These are phyloP conservation scores for Aspergillus spinulosporus DNA, from an alignment of 2,329 filamentous ascomycete species.

Conservation along the genomic window DNA sequence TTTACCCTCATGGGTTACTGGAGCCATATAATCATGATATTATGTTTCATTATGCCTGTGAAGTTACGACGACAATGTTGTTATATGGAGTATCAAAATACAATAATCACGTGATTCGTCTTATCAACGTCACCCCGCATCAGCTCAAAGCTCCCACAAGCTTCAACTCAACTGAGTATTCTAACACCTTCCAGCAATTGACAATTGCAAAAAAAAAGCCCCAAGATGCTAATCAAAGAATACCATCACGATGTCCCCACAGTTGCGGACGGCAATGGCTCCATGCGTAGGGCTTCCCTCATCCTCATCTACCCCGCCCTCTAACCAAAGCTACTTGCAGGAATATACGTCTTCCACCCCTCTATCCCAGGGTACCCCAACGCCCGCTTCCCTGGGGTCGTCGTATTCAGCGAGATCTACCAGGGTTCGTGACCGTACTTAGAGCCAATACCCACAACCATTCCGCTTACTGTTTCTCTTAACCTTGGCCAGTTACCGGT, in stretches of 20 bases:
- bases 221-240: conserved; percentile 40
- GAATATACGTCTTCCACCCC: conserved; percentile 87
- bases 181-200: not conserved
- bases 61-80: not conserved
- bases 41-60: not conserved
- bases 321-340: conserved; percentile 46
- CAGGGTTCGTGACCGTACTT: conserved; percentile 62
- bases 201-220: not conserved
- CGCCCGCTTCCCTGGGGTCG: conserved; percentile 84
- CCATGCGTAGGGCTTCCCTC: conserved; percentile 35
- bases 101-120: conserved; percentile 3
- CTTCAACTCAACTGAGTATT: not conserved
- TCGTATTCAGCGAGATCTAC: conserved; percentile 92
- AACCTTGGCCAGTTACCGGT: conserved; percentile 67
- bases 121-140: conserved; percentile 7
- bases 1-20: not conserved
- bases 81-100: not conserved
- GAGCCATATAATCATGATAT: conserved; percentile 10
- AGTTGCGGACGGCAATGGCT: conserved; percentile 38
- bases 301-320: too few relatives aligned
- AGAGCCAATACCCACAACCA: not conserved
- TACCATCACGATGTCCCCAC: conserved; percentile 40
- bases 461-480: too few relatives aligned
- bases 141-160: not conserved
- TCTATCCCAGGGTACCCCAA: conserved; percentile 81